Evolutionary conservation across 1,284 basidiomycete species (phyloP), one percentile per base, ranked within the genome.

Genomic region (Rhodotorula sp.): DNA sequence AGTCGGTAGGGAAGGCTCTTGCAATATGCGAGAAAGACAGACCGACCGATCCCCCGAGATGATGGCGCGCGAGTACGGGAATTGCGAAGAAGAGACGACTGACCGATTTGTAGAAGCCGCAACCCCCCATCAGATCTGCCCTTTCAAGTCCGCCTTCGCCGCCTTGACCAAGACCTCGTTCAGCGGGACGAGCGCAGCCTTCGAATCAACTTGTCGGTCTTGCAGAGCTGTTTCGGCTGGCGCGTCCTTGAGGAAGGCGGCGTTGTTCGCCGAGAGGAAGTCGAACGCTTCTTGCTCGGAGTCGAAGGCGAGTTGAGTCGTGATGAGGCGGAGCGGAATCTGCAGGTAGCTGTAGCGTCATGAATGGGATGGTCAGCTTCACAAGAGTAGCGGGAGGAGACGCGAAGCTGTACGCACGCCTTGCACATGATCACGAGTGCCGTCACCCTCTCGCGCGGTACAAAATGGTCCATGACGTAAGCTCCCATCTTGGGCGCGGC

Each of bases 391-490:
- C 22, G 8, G 15, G 52, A 6, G 36, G 8, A 58, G 55, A 53
- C 8, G 44, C 39, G 47, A 29, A n/a, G 7, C 10, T 9, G n/a
- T 52, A 84, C 93, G 79, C 76, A 95, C 94, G 91, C 90, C 85
- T 90, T 94, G 49, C 92, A 87, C 83, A 99, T 94, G 76, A 90
- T 87, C 76, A 92, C 86, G 67, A 99, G 82, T 1, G 94, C 94
- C 70, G 88, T 87, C 66, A 91, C 86, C 66, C 96, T 84, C 82
- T 98, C 96, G 74, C 96, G 87, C 78, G 90, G 88, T 76, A 97
- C 90, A 80, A 99, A 97, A 81, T 98, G 94, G 81, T 99, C 95
- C 92, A 99, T 96, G 79, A 99, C 93, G 81, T 98, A 98, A 66
- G 88, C 94, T 61, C 93, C 92, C 96, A 99, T 98, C 80, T 95